Base-by-base conservation (phyloP, 2,329 filamentous ascomycete genomes). In the Bipolaris sorokiniana region DNA sequence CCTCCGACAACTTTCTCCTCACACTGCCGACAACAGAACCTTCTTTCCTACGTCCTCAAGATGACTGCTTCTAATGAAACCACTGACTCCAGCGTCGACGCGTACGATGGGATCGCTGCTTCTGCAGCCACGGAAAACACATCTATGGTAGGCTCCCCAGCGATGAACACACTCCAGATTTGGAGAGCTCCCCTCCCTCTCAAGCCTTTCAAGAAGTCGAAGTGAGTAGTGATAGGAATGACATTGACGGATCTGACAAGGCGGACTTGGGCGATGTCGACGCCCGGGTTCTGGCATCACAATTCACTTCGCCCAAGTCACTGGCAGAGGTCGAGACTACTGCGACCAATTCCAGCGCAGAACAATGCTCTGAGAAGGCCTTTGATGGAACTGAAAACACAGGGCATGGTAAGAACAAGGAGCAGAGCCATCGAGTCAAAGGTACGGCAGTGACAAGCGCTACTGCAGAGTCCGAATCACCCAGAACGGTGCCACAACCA, bases 81-180 rank as follows among this genome's bases (percentile, higher is more conserved):
- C 22, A 11, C 13, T 22, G 7, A 20, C 5, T 6, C 18, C 13
- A 18, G 22, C 11, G 33, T 33, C 13, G 26, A n/a, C 1, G 4
- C 13, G n/a, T 7, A 10, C 2, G 23, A 16, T 3, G 10, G 26
- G 1, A 3, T 7, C 11, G 7, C 6, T 9, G 7, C 15, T 6
- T 4, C 1, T 2, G 10, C 0, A 18, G 6, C 9, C 9, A 18
- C 10, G 0, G 36, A 16, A 5, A 3, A n/a, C 0, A 18, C 33
- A 9, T 2, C 33, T 7, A 4, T n/a, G 3, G 10, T 18, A 22
- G 33, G 22, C 5, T 1, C 16, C 1, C 3, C 1, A 26, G 5
- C 4, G 22, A 34, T 10, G 52, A 20, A 7, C 5, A 11, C 15
- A 28, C 11, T 7, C 5, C 11, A 5, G 18, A 11, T 1, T 3